Base-by-base conservation (phyloP, 2,329 filamentous ascomycete species). In the Corniculantispora saksenae region DNA sequence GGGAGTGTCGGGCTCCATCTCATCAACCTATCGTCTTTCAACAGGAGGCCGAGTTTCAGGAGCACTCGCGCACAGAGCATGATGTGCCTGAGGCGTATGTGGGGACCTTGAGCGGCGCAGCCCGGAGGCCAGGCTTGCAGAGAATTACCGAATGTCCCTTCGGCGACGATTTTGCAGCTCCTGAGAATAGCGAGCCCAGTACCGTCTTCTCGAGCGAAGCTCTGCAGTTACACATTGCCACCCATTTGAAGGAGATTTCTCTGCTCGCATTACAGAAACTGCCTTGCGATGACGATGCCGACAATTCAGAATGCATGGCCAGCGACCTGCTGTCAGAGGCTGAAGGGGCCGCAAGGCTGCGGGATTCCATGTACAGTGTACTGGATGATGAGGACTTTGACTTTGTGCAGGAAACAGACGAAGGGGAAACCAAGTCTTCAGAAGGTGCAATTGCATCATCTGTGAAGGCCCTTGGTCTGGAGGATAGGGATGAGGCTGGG, bases 161-260 rank as follows among this genome's bases (percentile, higher is more conserved):
- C 69, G 66, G 67, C 51, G 72, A 73, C 64, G 70, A 72, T 67
- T 73, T 73, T 58, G 58, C 66, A 64, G 50, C 63, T 53, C 61
- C 64, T 40, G 71, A 62, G 66, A 70, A 69, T 45, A 61, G 63
- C 63, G 67, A 72, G 61, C 61, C 69, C 6, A 72, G 61, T 57
- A 12, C 51, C 43, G 66, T 69, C 65, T 68, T 68, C 23, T 50
- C 66, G 57, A 72, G 66, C 61, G 70, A 73, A 65, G 71, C 70
- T 69, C 70, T 73, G n/a, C 70, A 73, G 61, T 68, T 58, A 68
- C 73, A 75, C 58, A 65, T 75, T 53, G 71, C 71, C 62, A 67
- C 29, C 60, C 72, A 74, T 70, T 68, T 75, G 43, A 74, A 75
- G 50, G 71, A 74, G 69, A 74, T 75, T 67, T 70, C 72, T 65